phyloP scores from a whole-genome alignment of 345 rosid genomes.

The Eucalyptus rudis region DNA sequence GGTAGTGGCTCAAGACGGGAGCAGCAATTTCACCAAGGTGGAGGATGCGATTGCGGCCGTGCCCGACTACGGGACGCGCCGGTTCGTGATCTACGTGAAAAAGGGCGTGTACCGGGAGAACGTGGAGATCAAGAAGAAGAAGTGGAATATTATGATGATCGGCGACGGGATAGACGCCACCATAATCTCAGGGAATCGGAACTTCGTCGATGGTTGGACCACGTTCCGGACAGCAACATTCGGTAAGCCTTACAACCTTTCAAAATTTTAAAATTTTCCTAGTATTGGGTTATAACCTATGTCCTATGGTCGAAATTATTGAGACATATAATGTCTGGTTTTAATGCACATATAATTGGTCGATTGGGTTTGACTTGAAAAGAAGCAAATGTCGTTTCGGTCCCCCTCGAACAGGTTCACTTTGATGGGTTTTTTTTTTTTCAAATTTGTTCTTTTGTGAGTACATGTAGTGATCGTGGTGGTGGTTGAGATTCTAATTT shows the following conservation, averaged over 20 bases:
- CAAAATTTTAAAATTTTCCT: background rate
- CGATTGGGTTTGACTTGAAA: background rate
- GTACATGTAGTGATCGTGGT: background rate
- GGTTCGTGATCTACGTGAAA: conserved; percentile 46
- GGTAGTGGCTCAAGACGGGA: conserved; percentile 69
- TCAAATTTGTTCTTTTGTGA: background rate
- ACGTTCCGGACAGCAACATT: conserved; percentile 86
- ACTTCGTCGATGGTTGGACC: conserved; percentile 64
- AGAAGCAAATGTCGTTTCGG: background rate
- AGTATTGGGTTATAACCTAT: background rate
- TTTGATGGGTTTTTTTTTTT: background rate
- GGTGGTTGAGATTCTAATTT: background rate
- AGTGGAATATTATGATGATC: conserved; percentile 69
- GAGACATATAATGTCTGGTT: background rate
- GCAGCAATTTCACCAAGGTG: conserved; percentile 48
- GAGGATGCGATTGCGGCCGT: conserved; percentile 59
- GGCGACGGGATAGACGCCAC: conserved; percentile 69
- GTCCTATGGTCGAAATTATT: background rate
- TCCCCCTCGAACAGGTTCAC: background rate
- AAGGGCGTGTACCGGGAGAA: conserved; percentile 63
- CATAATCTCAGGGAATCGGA: conserved; percentile 53
- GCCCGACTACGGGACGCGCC: conserved; percentile 36
- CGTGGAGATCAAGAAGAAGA: conserved; percentile 72
- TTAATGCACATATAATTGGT: background rate
- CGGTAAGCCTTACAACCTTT: conserved; percentile 17